These are phyloP conservation scores for Lactarius hengduanensis DNA, from an alignment of 768 basidiomycete genomes.

Conservation along the genomic window DNA sequence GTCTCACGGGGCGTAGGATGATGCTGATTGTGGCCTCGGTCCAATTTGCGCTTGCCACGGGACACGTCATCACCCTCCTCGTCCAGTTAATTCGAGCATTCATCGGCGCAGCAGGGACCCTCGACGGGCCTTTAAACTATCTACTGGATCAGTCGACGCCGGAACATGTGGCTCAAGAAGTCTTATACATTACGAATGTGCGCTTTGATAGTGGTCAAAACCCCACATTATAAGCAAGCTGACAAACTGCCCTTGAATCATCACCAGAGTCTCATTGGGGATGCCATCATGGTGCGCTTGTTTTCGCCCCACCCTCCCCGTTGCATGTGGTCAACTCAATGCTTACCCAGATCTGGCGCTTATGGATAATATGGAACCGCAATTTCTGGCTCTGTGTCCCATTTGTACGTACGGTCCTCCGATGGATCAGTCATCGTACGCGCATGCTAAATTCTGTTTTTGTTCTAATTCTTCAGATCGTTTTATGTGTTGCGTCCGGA, in stretches of 20 bases:
- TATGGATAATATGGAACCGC: constrained; percentile 24
- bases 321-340: neutral
- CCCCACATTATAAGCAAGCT: neutral
- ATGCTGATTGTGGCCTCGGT: constrained; percentile 12
- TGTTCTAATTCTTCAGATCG: neutral
- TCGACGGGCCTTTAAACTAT: constrained; percentile 1
- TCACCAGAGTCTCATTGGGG: constrained; percentile 20
- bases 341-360: constrained; percentile 21
- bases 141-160: constrained; percentile 3
- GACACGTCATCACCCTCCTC: constrained; percentile 15
- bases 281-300: constrained; percentile 18
- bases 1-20: constrained; percentile 4
- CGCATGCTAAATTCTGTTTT: neutral
- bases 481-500: constrained; percentile 6
- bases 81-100: constrained; percentile 16
- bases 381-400: constrained; percentile 12
- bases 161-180: constrained; percentile 1
- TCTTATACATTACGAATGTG: constrained; percentile 22
- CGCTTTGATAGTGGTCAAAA: neutral
- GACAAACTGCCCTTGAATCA: neutral
- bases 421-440: neutral
- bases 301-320: no score
- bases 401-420: constrained; percentile 12
- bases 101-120: neutral
- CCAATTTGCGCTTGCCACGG: constrained; percentile 20